Base-by-base conservation (phyloP, 2,329 filamentous ascomycete species). In the Aureobasidium lini region DNA sequence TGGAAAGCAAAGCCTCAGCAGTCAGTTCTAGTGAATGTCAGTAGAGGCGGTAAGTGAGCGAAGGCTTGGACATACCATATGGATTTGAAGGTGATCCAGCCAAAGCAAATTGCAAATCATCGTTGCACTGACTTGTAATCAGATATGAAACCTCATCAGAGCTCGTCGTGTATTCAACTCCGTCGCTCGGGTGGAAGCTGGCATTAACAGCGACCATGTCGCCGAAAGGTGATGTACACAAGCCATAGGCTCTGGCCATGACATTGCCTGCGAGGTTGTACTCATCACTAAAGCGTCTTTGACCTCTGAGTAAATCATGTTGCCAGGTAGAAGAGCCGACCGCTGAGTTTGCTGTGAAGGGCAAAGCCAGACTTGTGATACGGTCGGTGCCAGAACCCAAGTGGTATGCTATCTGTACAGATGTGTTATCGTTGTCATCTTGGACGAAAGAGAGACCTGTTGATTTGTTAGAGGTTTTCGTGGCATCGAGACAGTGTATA, bases 181-280 rank as follows among this genome's bases (percentile, higher is more conserved):
- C 79, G 65, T 84, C 78, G 4, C 76, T 79, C 0, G 82, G 82
- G 66, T 85, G 81, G 31, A 81, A 64, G 2, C 78, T 80, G 48
- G 78, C 72, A 59, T 77, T 80, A 3, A 74, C 73, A 5, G 79
- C 81, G 13, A 77, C 67, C 28, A 77, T 75, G 32, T 78, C 76
- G 23, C 76, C 73, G 16, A 77, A 66, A 16, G 79, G 77, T 15
- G 76, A 77, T 2, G 65, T 58, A 10, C 77, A 74, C 6, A 84
- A 69, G 2, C 83, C 83, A 78, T 81, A 84, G 7, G 77, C 73
- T 62, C 78, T 78, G 6, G 77, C 73, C n/a, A 75, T 69, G 7
- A 77, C 75, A 54, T 79, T 70, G 6, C 78, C 78, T 23, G 75
- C 76, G 1, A 84, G 72, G 50, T 79, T 77, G 46, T 78, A 72